Evolutionary conservation across 2,329 filamentous ascomycete genomes (phyloP).

Genomic region (Apiospora aurea): DNA sequence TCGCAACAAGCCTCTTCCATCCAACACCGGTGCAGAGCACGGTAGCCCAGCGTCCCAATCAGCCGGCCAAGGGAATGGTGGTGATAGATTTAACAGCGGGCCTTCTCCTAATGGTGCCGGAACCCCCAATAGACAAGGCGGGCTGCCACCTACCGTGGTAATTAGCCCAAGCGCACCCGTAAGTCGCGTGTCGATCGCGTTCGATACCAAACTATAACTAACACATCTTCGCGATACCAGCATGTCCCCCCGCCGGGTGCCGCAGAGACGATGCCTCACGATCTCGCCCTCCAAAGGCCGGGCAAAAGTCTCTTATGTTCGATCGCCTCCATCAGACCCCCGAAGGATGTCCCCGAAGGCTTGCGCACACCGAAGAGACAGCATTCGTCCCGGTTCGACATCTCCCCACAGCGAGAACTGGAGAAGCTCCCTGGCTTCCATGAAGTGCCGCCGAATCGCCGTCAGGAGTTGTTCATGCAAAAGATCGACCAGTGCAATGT

Average conservation of each 20-base stretch:
- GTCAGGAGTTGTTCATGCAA: constrained; percentile 98
- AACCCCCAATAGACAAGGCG: constrained; percentile 69
- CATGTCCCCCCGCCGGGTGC: constrained; percentile 92
- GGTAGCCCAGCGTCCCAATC: constrained; percentile 48
- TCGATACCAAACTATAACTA: constrained; percentile 32
- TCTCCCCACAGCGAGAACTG: constrained; percentile 93
- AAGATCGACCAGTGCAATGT: constrained; percentile 99
- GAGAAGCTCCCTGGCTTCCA: constrained; percentile 98
- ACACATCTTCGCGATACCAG: constrained; percentile 51
- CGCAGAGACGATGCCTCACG: constrained; percentile 97
- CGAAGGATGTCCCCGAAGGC: constrained; percentile 95
- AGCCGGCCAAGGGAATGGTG: constrained; percentile 39
- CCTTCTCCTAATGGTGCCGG: constrained; percentile 59
- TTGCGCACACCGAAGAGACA: constrained; percentile 95
- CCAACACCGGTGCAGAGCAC: constrained; percentile 55
- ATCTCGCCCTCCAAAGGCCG: constrained; percentile 91
- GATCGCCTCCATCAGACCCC: constrained; percentile 88
- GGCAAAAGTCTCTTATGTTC: constrained; percentile 87
- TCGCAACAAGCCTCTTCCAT: constrained; percentile 80
- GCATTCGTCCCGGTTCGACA: constrained; percentile 96
- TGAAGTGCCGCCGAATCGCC: constrained; percentile 91
- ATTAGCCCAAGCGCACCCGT: constrained; percentile 95
- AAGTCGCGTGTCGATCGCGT: constrained; percentile 49
- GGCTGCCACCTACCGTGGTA: constrained; percentile 84
- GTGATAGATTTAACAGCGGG: constrained; percentile 43